These are phyloP conservation scores for Scleromitrula shiraiana DNA, from an alignment of 2,329 filamentous ascomycete genomes.

Conservation along the genomic window DNA sequence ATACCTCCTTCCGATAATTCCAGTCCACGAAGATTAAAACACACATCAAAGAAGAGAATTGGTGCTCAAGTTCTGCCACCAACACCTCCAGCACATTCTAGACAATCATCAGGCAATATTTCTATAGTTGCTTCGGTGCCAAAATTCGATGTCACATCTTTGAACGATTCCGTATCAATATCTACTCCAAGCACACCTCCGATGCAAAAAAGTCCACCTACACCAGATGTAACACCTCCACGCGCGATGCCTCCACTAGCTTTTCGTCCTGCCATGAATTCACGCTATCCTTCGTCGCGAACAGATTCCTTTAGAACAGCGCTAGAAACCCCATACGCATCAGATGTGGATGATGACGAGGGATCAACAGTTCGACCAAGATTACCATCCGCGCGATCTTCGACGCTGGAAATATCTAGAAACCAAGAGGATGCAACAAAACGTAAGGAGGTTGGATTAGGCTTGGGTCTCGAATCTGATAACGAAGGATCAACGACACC, in stretches of 20 bases:
- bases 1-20: constrained; percentile 24
- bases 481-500: constrained; percentile 28
- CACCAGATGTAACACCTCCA: constrained; percentile 68
- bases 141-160: constrained; percentile 15
- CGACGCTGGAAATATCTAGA: constrained; percentile 15
- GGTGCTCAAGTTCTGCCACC: constrained; percentile 38
- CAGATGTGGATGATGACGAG: constrained; percentile 50
- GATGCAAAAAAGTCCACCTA: constrained; percentile 60
- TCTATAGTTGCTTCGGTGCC: constrained; percentile 15
- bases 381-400: constrained; percentile 20
- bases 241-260: constrained; percentile 40
- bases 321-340: constrained; percentile 53
- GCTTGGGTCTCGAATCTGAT: constrained; percentile 34
- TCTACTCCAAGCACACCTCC: constrained; percentile 50
- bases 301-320: constrained; percentile 68
- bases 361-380: constrained; percentile 34
- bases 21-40: constrained; percentile 28
- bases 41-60: constrained; percentile 25
- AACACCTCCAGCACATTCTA: constrained; percentile 55
- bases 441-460: constrained; percentile 27
- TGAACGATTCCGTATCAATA: constrained; percentile 12
- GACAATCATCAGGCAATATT: constrained; percentile 43
- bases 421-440: constrained; percentile 13
- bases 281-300: constrained; percentile 35
- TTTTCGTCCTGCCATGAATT: constrained; percentile 38